These are phyloP conservation scores for Haematococcus lacustris DNA, from an alignment of 139 green algal species.

Conservation along the genomic window DNA sequence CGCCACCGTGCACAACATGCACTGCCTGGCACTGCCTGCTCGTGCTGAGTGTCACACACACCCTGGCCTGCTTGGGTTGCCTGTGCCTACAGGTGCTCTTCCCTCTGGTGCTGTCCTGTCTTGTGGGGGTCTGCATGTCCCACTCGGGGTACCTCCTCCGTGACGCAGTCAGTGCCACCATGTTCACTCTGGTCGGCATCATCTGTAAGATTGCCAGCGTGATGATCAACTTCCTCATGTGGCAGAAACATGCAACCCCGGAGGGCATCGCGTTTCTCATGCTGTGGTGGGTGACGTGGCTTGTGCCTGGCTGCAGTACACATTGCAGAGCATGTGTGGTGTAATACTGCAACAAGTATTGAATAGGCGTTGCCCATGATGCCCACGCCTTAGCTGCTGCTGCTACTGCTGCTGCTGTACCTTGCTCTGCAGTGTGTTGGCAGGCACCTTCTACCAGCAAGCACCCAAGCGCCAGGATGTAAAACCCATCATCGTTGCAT, in stretches of 20 bases:
- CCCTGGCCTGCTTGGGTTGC: not conserved
- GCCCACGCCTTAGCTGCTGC: too few species aligned
- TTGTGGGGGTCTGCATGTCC: conserved; percentile 50
- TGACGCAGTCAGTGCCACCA: conserved; percentile 52
- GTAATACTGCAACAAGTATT: too few species aligned
- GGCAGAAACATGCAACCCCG: conserved; percentile 29
- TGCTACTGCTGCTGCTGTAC: too few species aligned
- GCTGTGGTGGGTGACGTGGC: conserved; percentile 25
- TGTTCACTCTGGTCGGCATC: conserved; percentile 79
- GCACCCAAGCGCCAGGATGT: conserved; percentile 27
- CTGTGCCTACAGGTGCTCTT: conserved; percentile 9
- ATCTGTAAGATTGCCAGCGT: conserved; percentile 66
- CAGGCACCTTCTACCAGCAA: conserved; percentile 35
- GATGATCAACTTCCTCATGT: conserved; percentile 32
- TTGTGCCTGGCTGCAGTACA: too few species aligned
- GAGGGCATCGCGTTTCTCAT: conserved; percentile 27
- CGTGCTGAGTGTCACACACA: too few species aligned
- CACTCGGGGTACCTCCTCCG: conserved; percentile 61
- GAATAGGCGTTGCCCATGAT: too few species aligned
- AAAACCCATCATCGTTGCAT: too few species aligned
- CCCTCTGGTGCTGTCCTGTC: conserved; percentile 57
- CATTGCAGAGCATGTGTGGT: too few species aligned
- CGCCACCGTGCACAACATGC: too few species aligned
- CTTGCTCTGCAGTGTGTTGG: conserved; percentile 25
- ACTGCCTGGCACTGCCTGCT: too few species aligned